Evolutionary conservation across 202 grass and related monocot species (phyloP), one percentile per base, ranked within the genome.

Genomic region (Carex arenaria): DNA sequence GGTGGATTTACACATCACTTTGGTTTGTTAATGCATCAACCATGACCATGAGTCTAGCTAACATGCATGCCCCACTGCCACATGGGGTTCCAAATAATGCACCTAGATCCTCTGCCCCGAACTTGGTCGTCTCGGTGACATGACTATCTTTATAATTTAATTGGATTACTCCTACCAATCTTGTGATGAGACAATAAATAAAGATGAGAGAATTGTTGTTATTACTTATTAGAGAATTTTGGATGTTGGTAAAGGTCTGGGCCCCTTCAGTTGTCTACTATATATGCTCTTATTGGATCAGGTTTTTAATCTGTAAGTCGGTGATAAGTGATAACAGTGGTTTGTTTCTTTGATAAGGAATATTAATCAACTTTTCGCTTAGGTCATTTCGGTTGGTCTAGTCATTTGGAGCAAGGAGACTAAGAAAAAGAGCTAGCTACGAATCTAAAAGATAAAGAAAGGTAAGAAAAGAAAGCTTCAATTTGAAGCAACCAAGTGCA

Each of bases 401-500:
- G 80, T 54, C 80, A 86, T 83, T 80, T 92, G 80, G 40, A 84
- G 80, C 84, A 85, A 72, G 76, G 83, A 81, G 62, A 72, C 20
- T 49, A 52, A 26, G 4, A 20, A 38, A 28, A 56, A 13, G 10
- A 64, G 19, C 8, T 19, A 85, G 52, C 23, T 6, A 32, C 7
- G 7, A 82, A 65, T 36, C 18, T 72, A 15, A 71, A 72, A 11
- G 31, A 56, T 7, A 61, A 34, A 38, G 23, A 54, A 79, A 36
- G 22, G 4, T 7, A 38, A 20, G 5, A 18, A 73, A 63, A 71
- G n/a, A 62, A 12, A 62, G 30, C 3, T 80, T 69, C 10, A 81
- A 22, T 67, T 18, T 20, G 45, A 49, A 36, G 66, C 47, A 64
- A 94, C 92, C 88, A 86, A 78, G 89, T 92, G 87, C 84, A 85